phyloP scores from a whole-genome alignment of 2,329 filamentous ascomycete genomes.

The Calycina marina region DNA sequence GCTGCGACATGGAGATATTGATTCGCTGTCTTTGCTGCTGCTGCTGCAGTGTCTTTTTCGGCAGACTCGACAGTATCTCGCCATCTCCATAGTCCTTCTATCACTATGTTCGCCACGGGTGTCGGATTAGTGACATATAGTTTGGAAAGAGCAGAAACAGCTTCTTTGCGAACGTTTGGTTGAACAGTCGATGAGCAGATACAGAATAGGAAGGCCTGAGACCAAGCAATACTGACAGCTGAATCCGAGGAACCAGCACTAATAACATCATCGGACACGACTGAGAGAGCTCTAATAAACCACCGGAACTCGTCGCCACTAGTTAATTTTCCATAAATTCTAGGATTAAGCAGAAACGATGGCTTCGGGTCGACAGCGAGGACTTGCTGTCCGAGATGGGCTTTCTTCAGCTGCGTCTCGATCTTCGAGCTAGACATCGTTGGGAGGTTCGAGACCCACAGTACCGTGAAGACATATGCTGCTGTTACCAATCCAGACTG shows the following conservation, averaged over 20 bases:
- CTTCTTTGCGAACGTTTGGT: conserved; percentile 47
- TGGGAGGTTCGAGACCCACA: conserved; percentile 40
- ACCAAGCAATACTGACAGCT: conserved; percentile 49
- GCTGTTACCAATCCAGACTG: conserved; percentile 73
- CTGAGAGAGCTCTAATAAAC: conserved; percentile 55
- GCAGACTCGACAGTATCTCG: conserved; percentile 47
- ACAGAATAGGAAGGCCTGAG: conserved; percentile 70
- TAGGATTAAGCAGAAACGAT: conserved; percentile 73
- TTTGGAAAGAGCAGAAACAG: conserved; percentile 43
- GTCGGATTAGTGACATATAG: conserved; percentile 47
- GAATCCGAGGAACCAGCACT: conserved; percentile 36
- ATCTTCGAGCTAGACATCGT: conserved; percentile 40
- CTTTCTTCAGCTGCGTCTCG: conserved; percentile 42
- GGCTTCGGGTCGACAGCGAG: conserved; percentile 63
- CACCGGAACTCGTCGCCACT: conserved; percentile 65
- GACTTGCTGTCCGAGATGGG: conserved; percentile 47
- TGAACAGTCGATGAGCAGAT: conserved; percentile 49
- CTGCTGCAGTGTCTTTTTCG: conserved; percentile 66
- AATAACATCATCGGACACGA: conserved; percentile 26
- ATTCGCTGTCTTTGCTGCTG: conserved; percentile 48
- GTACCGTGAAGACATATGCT: conserved; percentile 57
- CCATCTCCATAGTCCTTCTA: conserved; percentile 70
- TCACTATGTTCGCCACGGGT: conserved; percentile 45
- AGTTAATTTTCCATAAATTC: conserved; percentile 69
- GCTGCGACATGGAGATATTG: conserved; percentile 47